Evolutionary conservation across 2,329 filamentous ascomycete species (phyloP).

Genomic region (Venturia carpophila): DNA sequence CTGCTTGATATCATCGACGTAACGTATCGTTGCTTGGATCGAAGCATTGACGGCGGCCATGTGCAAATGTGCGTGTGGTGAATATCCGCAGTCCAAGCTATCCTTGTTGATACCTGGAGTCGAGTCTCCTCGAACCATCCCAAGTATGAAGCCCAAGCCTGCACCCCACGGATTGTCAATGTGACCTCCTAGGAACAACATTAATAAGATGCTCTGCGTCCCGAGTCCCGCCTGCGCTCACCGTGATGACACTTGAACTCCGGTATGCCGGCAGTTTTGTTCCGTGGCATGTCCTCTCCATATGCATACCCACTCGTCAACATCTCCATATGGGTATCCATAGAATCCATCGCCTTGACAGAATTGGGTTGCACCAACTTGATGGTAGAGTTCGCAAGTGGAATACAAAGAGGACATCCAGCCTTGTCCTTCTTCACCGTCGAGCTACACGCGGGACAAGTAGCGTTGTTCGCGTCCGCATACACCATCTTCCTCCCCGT

Average conservation of each 20-base stretch:
- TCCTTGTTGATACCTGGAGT: conserved; percentile 11
- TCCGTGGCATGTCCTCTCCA: conserved; percentile 1
- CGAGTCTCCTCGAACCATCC: not conserved
- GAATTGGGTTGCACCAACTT: not conserved
- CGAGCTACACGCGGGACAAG: not conserved
- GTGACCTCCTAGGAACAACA: not conserved
- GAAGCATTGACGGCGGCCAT: conserved; percentile 8
- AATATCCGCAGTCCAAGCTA: conserved; percentile 5
- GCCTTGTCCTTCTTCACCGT: not conserved
- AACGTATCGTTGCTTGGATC: not conserved
- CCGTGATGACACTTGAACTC: conserved; percentile 6
- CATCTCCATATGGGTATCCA: not conserved
- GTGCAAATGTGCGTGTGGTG: conserved; percentile 5
- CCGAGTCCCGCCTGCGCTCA: not conserved
- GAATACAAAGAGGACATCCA: not conserved
- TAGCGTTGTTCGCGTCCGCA: not conserved
- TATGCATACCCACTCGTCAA: conserved; percentile 8
- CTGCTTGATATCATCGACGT: conserved; percentile 3
- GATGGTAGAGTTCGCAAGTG: not conserved
- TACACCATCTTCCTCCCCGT: conserved; percentile 7
- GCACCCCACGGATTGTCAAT: conserved; percentile 1
- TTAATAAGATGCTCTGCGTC: not conserved
- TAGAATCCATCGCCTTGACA: not conserved
- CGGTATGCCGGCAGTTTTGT: conserved; percentile 4
- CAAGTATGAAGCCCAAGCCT: conserved; percentile 1